Evolutionary conservation across 306 rosid genomes (phyloP), one percentile per base, ranked within the genome.

Genomic region (Senna siamea): DNA sequence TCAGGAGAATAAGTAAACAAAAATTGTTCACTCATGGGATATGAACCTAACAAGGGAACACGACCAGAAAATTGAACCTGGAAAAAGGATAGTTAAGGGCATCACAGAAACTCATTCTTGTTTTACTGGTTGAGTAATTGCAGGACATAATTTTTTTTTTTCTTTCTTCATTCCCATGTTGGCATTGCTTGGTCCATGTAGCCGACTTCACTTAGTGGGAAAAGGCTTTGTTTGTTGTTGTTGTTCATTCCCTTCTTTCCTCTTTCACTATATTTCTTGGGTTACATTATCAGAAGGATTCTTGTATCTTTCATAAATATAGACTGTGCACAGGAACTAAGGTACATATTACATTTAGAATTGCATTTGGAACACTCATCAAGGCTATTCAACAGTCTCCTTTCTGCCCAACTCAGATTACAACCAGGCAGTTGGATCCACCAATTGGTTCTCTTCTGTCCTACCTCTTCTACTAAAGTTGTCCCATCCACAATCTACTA

Each of bases 71-170:
- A 37, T 38, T 35, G 28, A 60, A 60, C 26, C 46, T 2, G 17
- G 41, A 17, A 34, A 35, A 60, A n/a, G 28, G 66, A 35, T 23
- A 60, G 66, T 2, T 7, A 22, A 2, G 1, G 5, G 32, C 2
- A 11, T 10, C 6, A 50, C 9, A n/a, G 23, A 15, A 22, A 54
- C 14, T 35, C 66, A 35, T 40, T 35, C 26, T 60, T 34, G 13
- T 26, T 60, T 60, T 60, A 47, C 66, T n/a, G 19, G 28, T 37
- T 58, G 41, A 34, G 20, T 34, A 60, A 17, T 60, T 60, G 66
- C 15, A 34, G 46, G 28, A 35, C 46, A 7, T 34, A 34, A 54
- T 15, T 34, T 60, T 26, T 35, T 9, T 60, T 5, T 60, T 26
- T 26, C 12, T 60, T 17, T 8, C 23, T 35, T 9, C 28, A 17